Conservation (phyloP, 768 basidiomycete genomes). For the Vararia minispora region DNA sequence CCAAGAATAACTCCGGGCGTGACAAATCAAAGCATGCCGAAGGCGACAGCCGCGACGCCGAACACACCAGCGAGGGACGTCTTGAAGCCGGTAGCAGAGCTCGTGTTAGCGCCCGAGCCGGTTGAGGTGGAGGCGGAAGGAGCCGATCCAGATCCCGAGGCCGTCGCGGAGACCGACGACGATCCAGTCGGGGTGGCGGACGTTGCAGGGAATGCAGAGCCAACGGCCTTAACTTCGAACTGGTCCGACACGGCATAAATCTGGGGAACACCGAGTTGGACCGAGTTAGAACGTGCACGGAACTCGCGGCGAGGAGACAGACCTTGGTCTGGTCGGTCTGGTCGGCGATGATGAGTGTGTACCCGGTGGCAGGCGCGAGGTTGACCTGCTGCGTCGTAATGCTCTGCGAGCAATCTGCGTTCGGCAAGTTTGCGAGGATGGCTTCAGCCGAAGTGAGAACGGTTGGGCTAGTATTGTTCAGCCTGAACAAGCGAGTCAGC, state of each 20-base stretch:
- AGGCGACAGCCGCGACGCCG: conserved; percentile 8
- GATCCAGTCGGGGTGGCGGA: conserved; percentile 20
- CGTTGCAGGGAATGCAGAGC: conserved; percentile 39
- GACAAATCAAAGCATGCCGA: conserved; percentile 13
- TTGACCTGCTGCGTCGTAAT: conserved; percentile 36
- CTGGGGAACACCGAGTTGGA: conserved; percentile 22
- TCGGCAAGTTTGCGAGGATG: conserved; percentile 38
- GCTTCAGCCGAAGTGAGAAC: conserved; percentile 32
- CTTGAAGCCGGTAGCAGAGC: conserved; percentile 4
- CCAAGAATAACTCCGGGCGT: neutral
- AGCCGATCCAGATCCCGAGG: conserved; percentile 1
- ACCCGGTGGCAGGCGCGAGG: conserved; percentile 32
- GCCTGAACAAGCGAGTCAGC: conserved; percentile 20
- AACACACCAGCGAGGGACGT: conserved; percentile 8
- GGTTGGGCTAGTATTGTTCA: conserved; percentile 31
- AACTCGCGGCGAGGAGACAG: conserved; percentile 16
- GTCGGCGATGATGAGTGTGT: conserved; percentile 40
- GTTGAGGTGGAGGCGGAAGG: neutral
- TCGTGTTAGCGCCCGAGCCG: neutral
- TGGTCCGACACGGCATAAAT: conserved; percentile 41
- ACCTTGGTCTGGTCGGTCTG: conserved; percentile 41
- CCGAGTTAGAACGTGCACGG: neutral
- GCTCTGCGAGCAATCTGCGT: conserved; percentile 47
- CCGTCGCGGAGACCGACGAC: neutral
- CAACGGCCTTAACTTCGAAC: conserved; percentile 52